Percentiles rank a stretch among this genome's conserved stretches.
phyloP scores from a whole-genome alignment of 192 early-diverging fungal species.

The Kickxella alabastrina region DNA sequence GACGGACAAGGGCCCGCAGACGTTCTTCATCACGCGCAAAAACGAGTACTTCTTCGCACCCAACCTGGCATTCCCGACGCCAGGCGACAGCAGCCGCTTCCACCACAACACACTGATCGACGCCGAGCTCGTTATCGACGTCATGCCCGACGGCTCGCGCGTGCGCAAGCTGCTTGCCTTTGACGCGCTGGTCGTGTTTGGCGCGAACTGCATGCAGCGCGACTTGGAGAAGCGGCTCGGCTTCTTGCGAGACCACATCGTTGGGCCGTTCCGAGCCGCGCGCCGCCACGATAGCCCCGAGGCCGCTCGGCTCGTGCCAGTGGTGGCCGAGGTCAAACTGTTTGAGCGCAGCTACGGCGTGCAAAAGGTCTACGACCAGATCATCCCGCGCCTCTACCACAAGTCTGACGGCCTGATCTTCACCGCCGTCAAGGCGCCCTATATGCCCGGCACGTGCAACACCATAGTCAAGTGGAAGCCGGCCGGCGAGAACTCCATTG shows the following conservation, averaged over 20 bases:
- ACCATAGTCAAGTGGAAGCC: constrained; percentile 85
- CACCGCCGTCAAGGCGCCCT: constrained; percentile 59
- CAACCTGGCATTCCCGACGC: constrained; percentile 60
- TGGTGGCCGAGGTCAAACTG: constrained; percentile 58
- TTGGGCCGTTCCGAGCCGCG: constrained; percentile 52
- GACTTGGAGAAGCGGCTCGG: constrained; percentile 68
- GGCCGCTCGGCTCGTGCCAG: background rate
- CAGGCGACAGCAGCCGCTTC: constrained; percentile 44
- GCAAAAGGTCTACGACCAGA: constrained; percentile 52
- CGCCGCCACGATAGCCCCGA: background rate
- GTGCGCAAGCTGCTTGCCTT: constrained; percentile 57
- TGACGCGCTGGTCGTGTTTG: constrained; percentile 66
- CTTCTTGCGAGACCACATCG: constrained; percentile 59
- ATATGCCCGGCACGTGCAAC: constrained; percentile 61
- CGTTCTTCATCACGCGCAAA: constrained; percentile 57
- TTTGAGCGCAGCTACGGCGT: constrained; percentile 66
- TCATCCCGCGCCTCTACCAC: constrained; percentile 63
- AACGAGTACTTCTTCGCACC: constrained; percentile 72
- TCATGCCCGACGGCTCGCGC: constrained; percentile 55
- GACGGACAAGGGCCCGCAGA: background rate
- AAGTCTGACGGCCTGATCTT: constrained; percentile 75
- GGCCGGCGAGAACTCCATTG: constrained; percentile 73
- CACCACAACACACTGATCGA: constrained; percentile 81
- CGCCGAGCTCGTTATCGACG: constrained; percentile 85
- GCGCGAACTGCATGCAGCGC: constrained; percentile 54